Evolutionary conservation across 2,329 filamentous ascomycete species (phyloP).

Genomic region (Pseudogymnoascus sp.): DNA sequence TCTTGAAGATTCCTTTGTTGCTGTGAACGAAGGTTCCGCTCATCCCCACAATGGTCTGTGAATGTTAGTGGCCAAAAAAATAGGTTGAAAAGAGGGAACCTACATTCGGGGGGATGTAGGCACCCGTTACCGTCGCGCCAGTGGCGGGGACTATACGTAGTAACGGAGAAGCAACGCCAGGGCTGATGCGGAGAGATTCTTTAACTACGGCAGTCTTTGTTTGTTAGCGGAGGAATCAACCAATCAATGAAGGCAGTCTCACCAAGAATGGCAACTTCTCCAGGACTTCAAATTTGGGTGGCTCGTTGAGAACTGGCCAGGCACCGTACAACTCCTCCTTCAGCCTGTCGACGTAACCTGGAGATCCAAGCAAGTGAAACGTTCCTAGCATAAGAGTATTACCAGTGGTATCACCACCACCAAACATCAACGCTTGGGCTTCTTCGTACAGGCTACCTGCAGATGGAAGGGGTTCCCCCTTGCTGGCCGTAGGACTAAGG

Average conservation of each 20-base stretch:
- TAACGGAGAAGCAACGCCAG: not conserved
- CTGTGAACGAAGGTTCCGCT: constrained; percentile 20
- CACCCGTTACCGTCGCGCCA: constrained; percentile 5
- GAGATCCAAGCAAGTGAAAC: constrained; percentile 33
- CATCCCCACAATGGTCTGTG: constrained; percentile 15
- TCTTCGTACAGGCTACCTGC: constrained; percentile 33
- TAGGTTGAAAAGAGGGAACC: not conserved
- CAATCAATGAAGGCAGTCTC: not conserved
- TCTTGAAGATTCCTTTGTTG: constrained; percentile 19
- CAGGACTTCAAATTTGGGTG: constrained; percentile 28
- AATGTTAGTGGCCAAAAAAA: not conserved
- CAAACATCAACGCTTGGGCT: constrained; percentile 38
- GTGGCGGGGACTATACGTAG: constrained; percentile 4
- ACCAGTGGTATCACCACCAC: constrained; percentile 37
- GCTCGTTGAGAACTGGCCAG: constrained; percentile 30
- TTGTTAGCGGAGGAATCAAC: constrained; percentile 21
- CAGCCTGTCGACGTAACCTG: constrained; percentile 28
- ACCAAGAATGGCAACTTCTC: constrained; percentile 28
- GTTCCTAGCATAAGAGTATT: constrained; percentile 35
- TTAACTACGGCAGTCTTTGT: not conserved
- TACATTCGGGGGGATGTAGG: constrained; percentile 1
- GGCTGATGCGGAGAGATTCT: not conserved
- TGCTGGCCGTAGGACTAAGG: constrained; percentile 25
- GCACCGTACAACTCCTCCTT: constrained; percentile 31
- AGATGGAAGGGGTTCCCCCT: constrained; percentile 20